phyloP scores from a whole-genome alignment of 768 basidiomycete genomes.

The Leccinum subtestaceum region DNA sequence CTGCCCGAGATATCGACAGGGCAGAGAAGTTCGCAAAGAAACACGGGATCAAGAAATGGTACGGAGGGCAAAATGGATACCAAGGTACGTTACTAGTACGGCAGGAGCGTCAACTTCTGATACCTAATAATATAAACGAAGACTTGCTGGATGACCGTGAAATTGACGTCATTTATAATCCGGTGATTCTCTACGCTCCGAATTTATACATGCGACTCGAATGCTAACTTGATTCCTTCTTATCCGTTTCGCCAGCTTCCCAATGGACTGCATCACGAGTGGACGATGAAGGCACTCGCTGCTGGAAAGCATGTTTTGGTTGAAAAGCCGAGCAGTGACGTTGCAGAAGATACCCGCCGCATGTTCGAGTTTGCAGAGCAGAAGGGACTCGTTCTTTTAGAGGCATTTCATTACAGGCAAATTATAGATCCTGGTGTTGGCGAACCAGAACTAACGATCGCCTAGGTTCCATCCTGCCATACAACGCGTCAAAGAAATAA shows the following conservation, averaged over 20 bases:
- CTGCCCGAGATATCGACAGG: slow-evolving; percentile 48
- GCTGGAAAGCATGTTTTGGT: slow-evolving; percentile 65
- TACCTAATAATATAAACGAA: slow-evolving; percentile 16
- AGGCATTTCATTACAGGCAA: slow-evolving; percentile 37
- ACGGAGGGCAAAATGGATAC: slow-evolving; percentile 46
- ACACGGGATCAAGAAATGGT: slow-evolving; percentile 49
- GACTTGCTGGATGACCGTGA: slow-evolving; percentile 51
- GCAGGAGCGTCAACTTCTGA: background rate
- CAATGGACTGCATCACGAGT: slow-evolving; percentile 61
- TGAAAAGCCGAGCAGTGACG: slow-evolving; percentile 57
- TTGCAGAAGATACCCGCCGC: slow-evolving; percentile 47
- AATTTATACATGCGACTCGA: background rate
- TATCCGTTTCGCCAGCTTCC: slow-evolving; percentile 40
- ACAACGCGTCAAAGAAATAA: no score
- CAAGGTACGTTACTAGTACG: slow-evolving; percentile 38
- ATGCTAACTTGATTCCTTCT: background rate
- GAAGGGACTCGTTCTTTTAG: slow-evolving; percentile 52
- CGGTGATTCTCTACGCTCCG: slow-evolving; percentile 32
- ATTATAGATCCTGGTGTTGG: background rate
- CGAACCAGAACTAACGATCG: slow-evolving; percentile 4
- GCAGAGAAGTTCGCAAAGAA: slow-evolving; percentile 55
- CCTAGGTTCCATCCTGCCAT: slow-evolving; percentile 14
- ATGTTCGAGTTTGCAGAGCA: slow-evolving; percentile 51
- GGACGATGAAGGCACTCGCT: slow-evolving; percentile 60
- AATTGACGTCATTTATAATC: slow-evolving; percentile 58